Evolutionary conservation across 202 grass and related monocot species (phyloP), one percentile per base, ranked within the genome.

Genomic region (Zizania palustris): DNA sequence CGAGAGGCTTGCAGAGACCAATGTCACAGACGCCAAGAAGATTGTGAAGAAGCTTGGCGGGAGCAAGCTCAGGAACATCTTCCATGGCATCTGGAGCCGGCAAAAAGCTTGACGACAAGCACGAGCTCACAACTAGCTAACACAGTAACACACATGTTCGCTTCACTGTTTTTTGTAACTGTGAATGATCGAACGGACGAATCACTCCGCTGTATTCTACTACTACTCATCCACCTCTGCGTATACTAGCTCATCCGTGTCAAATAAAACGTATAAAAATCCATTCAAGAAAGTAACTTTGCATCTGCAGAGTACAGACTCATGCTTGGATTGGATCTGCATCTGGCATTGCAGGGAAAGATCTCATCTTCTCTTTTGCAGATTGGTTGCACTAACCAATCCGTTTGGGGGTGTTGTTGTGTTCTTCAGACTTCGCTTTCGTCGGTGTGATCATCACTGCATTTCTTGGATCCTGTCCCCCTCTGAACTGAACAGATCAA

Each of bases 51-150:
- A 83, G 89, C 82, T 99, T 28, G 85, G 83, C 56, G 76, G 89
- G 64, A 89, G 83, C 84, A 95, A 82, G 77, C 86, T 99, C 5
- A 85, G 80, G 75, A 90, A 84, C 65, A 91, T 96, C 19, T 69
- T 99, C 48, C 85, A 86, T 72, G 90, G 89, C 89, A 96, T 99
- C 38, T 95, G 96, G 95, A 98, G 67, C 73, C 78, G 76, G 76
- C 75, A 82, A 19, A 55, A 55, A 80, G 15, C 66, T 51, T 11
- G 73, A 63, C 5, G 56, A n/a, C 48, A 71, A 82, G 34, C 34
- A 51, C 14, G 21, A 69, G 38, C 64, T 65, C 63, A 69, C 54
- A 6, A 34, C 18, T 38, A 69, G 41, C 13, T 38, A 69, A 34
- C 13, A 59, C 21, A 6, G 44, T 86, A 75, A 79, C 83, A 89